These are phyloP conservation scores for Loxodes magnus DNA, from an alignment of 73 alveolate genomes.

Conservation along the genomic window DNA sequence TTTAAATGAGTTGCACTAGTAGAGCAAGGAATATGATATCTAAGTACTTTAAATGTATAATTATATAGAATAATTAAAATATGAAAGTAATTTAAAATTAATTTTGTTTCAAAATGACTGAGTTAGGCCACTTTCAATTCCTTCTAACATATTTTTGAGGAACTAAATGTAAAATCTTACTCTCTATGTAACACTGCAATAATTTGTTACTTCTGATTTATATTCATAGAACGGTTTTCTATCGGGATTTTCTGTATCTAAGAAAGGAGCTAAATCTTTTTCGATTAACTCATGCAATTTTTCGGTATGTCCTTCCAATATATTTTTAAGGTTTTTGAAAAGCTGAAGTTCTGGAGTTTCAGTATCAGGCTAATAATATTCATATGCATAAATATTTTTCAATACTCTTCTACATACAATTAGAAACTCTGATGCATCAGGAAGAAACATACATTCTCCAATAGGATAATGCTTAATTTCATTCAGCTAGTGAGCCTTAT, in stretches of 20 bases:
- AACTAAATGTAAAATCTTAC: too few relatives aligned
- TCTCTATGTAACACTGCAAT: slow-evolving; percentile 36
- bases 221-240: slow-evolving; percentile 35
- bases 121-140: slow-evolving; percentile 46
- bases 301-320: slow-evolving; percentile 67
- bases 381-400: slow-evolving; percentile 76
- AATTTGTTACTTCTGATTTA: slow-evolving; percentile 38
- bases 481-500: slow-evolving; percentile 17
- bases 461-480: slow-evolving; percentile 49
- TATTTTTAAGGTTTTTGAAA: slow-evolving; percentile 63
- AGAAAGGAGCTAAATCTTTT: slow-evolving; percentile 40
- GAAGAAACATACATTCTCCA: slow-evolving; percentile 63
- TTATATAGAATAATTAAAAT: too few relatives aligned
- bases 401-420: slow-evolving; percentile 73
- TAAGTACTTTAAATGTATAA: too few relatives aligned
- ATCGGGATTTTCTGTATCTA: slow-evolving; percentile 30
- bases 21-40: too few relatives aligned
- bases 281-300: slow-evolving; percentile 74
- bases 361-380: slow-evolving; percentile 49
- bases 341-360: slow-evolving; percentile 31
- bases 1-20: too few relatives aligned
- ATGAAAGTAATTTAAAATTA: too few relatives aligned
- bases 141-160: slow-evolving; percentile 32
- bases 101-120: too few relatives aligned
- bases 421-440: slow-evolving; percentile 69